These are phyloP conservation scores for Chondrostereum purpureum DNA, from an alignment of 1,284 basidiomycete genomes.

Conservation along the genomic window DNA sequence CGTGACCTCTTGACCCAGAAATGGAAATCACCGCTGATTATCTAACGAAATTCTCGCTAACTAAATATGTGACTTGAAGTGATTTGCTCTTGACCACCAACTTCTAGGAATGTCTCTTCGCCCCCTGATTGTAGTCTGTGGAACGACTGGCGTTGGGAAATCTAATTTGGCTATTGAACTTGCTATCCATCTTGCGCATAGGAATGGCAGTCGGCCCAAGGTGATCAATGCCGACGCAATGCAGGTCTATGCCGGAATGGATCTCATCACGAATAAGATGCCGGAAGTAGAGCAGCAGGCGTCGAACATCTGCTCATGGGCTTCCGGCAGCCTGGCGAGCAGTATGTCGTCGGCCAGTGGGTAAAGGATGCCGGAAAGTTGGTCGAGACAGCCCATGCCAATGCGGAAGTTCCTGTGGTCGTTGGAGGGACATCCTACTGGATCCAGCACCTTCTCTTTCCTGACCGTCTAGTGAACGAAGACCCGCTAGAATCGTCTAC, in stretches of 20 bases:
- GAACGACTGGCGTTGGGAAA: slow-evolving; percentile 96
- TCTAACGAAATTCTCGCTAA: too few species aligned
- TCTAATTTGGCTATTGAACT: slow-evolving; percentile 89
- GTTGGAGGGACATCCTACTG: slow-evolving; percentile 98
- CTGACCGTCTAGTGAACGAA: slow-evolving; percentile 48
- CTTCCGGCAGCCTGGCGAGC: slow-evolving; percentile 79
- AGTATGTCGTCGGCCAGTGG: slow-evolving; percentile 86
- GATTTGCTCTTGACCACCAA: neutral
- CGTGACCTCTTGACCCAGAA: too few species aligned
- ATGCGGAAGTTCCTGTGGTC: slow-evolving; percentile 73
- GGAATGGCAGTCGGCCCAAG: slow-evolving; percentile 39
- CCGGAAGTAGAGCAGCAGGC: slow-evolving; percentile 66
- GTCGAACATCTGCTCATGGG: slow-evolving; percentile 88
- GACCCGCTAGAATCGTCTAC: slow-evolving; percentile 6
- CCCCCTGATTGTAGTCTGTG: slow-evolving; percentile 81
- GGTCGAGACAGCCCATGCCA: slow-evolving; percentile 62
- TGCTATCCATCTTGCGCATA: slow-evolving; percentile 50
- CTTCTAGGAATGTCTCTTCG: slow-evolving; percentile 29
- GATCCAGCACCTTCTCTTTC: slow-evolving; percentile 89
- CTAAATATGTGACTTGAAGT: too few species aligned
- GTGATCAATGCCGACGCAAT: slow-evolving; percentile 96
- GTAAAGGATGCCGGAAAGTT: slow-evolving; percentile 65
- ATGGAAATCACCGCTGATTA: too few species aligned
- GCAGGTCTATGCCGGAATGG: slow-evolving; percentile 94
- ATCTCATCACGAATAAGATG: slow-evolving; percentile 95